phyloP scores from a whole-genome alignment of 306 rosid genomes.

The Chamaecrista fasciculata region DNA sequence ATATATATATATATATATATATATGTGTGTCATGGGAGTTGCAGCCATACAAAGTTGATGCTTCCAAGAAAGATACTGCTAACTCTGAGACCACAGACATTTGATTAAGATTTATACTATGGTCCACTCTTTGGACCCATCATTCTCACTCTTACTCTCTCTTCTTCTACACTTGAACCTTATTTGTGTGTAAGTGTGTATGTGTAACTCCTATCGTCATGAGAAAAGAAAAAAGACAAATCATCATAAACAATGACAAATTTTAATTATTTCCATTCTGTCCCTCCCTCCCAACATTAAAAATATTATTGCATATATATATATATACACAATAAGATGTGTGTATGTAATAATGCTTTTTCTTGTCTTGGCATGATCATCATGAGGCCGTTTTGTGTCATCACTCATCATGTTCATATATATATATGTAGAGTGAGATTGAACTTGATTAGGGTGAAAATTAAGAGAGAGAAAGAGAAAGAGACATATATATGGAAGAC shows the following conservation, averaged over 20 bases:
- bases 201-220: neutral
- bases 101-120: constrained; percentile 30
- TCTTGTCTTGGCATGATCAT: too few species aligned
- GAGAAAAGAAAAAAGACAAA: constrained; percentile 27
- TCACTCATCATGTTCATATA: neutral
- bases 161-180: constrained; percentile 25
- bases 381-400: neutral
- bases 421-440: neutral
- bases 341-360: too few species aligned
- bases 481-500: neutral
- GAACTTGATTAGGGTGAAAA: neutral
- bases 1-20: constrained; percentile 10
- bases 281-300: too few species aligned
- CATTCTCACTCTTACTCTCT: constrained; percentile 20
- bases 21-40: constrained; percentile 24
- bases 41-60: constrained; percentile 46
- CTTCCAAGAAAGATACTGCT: constrained; percentile 62
- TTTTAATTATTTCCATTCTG: constrained; percentile 15
- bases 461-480: neutral
- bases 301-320: neutral
- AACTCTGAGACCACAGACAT: constrained; percentile 43
- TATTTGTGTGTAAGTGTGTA: too few species aligned
- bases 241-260: neutral
- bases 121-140: constrained; percentile 46
- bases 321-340: neutral